Conservation (phyloP, 371 early-diverging fungal genomes). For the Globomyces sp. region DNA sequence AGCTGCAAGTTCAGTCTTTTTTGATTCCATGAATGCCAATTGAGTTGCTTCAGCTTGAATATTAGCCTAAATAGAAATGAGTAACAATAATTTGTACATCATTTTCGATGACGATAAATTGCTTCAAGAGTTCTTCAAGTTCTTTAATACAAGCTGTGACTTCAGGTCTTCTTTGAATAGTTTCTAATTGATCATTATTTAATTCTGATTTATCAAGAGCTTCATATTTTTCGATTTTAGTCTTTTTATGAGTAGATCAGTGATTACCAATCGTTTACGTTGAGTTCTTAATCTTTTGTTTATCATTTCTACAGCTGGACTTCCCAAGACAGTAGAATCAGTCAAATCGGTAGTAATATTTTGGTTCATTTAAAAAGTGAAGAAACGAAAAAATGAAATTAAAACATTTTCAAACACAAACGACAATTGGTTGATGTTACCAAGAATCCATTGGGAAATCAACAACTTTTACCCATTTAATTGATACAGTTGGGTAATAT, state of each 20-base stretch:
- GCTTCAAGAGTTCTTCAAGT: constrained; percentile 30
- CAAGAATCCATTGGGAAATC: too few species aligned
- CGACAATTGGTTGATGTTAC: too few species aligned
- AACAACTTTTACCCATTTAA: too few species aligned
- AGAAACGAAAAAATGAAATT: neutral
- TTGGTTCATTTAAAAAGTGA: neutral
- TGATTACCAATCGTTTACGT: constrained; percentile 32
- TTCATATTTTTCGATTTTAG: constrained; percentile 37
- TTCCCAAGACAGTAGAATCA: neutral
- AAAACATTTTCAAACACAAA: too few species aligned
- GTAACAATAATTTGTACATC: constrained; percentile 17
- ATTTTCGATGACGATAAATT: constrained; percentile 19
- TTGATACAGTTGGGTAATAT: too few species aligned
- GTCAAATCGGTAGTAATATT: neutral
- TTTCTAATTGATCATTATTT: constrained; percentile 34
- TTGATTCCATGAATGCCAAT: neutral
- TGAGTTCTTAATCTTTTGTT: constrained; percentile 32
- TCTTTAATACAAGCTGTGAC: constrained; percentile 30
- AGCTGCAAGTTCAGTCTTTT: constrained; percentile 17
- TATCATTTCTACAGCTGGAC: constrained; percentile 29
- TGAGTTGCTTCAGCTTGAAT: neutral
- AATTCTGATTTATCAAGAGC: constrained; percentile 16
- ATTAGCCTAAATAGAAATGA: neutral
- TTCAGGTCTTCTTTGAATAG: constrained; percentile 30
- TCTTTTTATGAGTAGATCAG: constrained; percentile 9